phyloP scores from a whole-genome alignment of 345 rosid species.

The Salix udensis region DNA sequence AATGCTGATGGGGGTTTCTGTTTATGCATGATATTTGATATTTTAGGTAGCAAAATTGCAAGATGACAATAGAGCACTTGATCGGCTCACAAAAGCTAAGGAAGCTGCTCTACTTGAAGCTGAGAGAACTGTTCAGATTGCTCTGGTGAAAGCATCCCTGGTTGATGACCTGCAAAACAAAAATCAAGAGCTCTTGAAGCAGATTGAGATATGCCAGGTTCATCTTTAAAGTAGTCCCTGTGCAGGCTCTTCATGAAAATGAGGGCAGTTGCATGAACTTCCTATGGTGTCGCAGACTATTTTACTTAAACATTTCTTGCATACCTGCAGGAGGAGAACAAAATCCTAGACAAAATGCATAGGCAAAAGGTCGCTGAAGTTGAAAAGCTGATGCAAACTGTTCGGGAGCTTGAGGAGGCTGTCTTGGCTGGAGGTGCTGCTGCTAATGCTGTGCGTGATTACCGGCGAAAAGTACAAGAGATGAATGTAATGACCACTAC shows the following conservation, averaged over 20 bases:
- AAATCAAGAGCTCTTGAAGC: slow-evolving; percentile 51
- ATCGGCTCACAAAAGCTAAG: slow-evolving; percentile 49
- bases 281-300: neutral
- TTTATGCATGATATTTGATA: neutral
- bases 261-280: neutral
- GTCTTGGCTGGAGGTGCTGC: slow-evolving; percentile 53
- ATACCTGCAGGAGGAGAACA: slow-evolving; percentile 43
- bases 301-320: neutral
- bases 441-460: slow-evolving; percentile 52
- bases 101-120: slow-evolving; percentile 53
- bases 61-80: slow-evolving; percentile 49
- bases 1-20: neutral
- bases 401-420: slow-evolving; percentile 52
- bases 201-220: slow-evolving; percentile 55
- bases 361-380: slow-evolving; percentile 54
- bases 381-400: slow-evolving; percentile 51
- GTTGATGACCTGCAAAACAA: slow-evolving; percentile 54
- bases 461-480: slow-evolving; percentile 45
- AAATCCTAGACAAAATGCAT: slow-evolving; percentile 47
- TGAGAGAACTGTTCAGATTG: slow-evolving; percentile 47
- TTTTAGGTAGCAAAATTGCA: slow-evolving; percentile 40
- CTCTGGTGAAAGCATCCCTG: slow-evolving; percentile 48
- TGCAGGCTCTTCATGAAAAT: neutral
- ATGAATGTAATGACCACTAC: slow-evolving; percentile 33
- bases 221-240: neutral